Evolutionary conservation across 2,329 filamentous ascomycete genomes (phyloP), one percentile per base, ranked within the genome.

Genomic region (Phialemoniopsis sp.): DNA sequence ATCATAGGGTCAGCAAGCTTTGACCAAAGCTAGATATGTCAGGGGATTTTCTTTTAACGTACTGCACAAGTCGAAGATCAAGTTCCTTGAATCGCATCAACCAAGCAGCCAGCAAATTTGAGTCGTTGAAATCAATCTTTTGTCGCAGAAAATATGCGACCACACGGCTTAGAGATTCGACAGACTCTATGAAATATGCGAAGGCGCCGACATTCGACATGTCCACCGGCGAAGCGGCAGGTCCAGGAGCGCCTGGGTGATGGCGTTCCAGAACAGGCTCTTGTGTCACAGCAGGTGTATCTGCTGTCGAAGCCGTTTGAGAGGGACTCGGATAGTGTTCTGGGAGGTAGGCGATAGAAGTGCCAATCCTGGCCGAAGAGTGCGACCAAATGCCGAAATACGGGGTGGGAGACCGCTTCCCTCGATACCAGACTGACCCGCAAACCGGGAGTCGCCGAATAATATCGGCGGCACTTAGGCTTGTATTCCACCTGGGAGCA

Each of bases 11-110:
- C 3, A 29, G 6, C 8, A 26, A 8, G 29, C 15, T 37, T 8
- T 33, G 34, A 18, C 7, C n/a, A n/a, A 16, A 19, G 5, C 16
- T 13, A n/a, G n/a, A n/a, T n/a, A 15, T 29, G 29, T 14, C 32
- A 2, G 17, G 32, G 14, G 9, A 29, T n/a, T n/a, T n/a, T n/a
- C 8, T 4, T 13, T 32, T 36, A 13, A 45, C 49, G 21, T 44
- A 56, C 54, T 59, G 56, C 6, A 65, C 58, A 1, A 65, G 49
- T 4, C 58, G 54, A 3, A 65, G 42, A 43, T 66, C 62, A 6
- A 65, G 43, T 44, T 66, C 62, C 40, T 66, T 64, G 48, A 66
- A 66, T 13, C 61, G 50, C 15, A 52, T 64, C 8, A 66, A 46
- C 62, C 62, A 66, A n/a, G n/a, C n/a, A n/a, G n/a, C n/a, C n/a